Base-by-base conservation (phyloP, 257 asterid species). In the Scutellaria minor region DNA sequence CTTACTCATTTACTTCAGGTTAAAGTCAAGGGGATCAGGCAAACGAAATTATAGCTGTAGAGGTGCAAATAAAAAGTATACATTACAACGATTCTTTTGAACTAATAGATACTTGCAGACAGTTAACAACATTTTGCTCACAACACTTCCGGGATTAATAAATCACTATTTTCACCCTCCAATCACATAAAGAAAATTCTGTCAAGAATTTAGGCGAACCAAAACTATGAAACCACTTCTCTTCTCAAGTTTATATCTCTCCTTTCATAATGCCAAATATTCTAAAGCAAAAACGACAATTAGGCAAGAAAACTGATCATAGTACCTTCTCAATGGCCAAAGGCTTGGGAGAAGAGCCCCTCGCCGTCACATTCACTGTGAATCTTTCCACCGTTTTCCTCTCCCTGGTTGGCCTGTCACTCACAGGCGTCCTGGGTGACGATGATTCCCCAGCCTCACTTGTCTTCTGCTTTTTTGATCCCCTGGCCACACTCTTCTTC, bases 351-450 rank as follows among this genome's bases (percentile, higher is more conserved):
- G 85, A 70, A 46, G 89, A 57, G 41, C 59, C 61, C 58, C 82
- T 75, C 1, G 78, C 77, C 46, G 79, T 62, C 54, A 78, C 72
- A 72, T 66, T 63, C 79, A 77, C 87, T 10, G 85, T 80, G 70
- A 79, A 91, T 14, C 96, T 83, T 46, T 85, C 93, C 46, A 91
- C 96, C 2, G 76, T 79, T 72, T 87, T 91, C 86, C 96, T 86
- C 73, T 89, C 93, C 80, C 97, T 87, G 0, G 89, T 81, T 5
- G 97, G 95, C 85, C 97, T 85, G 4, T 83, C 84, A 50, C 78
- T 80, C 40, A 78, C 83, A 2, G 79, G 79, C 12, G 84, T 80
- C 56, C 64, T 81, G 1, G 90, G 85, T 1, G 86, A 71, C 22
- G 65, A 44, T 42, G 79, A 64, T 15, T 84, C 85, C 13, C 7